Percentiles rank a stretch among this genome's conserved stretches.
Evolutionary conservation across 805 yeast species (phyloP).

Genomic region (Alloascoidea africana): DNA sequence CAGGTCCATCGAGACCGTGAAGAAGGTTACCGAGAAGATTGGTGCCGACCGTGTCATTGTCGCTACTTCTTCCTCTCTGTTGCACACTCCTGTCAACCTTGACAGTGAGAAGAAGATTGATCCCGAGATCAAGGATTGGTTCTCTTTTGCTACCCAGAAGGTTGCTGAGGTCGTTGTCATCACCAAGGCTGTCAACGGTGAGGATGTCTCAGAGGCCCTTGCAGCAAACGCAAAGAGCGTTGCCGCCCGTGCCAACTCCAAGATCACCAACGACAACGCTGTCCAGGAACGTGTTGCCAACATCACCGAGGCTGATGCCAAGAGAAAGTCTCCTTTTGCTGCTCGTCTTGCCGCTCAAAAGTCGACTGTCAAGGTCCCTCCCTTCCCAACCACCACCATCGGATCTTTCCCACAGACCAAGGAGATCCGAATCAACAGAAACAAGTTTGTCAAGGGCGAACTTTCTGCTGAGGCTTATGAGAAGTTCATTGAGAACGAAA

Average conservation of each 20-base stretch:
- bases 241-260: constrained; percentile 72
- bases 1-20: constrained; percentile 69
- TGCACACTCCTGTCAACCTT: constrained; percentile 98
- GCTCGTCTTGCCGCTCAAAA: constrained; percentile 80
- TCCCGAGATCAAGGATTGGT: constrained; percentile 90
- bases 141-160: constrained; percentile 97
- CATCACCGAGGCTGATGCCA: constrained; percentile 52
- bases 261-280: constrained; percentile 80
- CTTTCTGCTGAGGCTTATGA: constrained; percentile 92
- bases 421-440: constrained; percentile 97
- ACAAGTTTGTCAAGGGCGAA: constrained; percentile 95
- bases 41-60: constrained; percentile 81
- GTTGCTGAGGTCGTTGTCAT: constrained; percentile 79
- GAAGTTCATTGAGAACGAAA: constrained; percentile 92
- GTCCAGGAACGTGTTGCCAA: constrained; percentile 79
- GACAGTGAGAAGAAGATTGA: constrained; percentile 83
- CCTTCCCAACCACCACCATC: constrained; percentile 99
- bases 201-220: constrained; percentile 60
- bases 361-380: constrained; percentile 79
- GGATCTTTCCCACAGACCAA: constrained; percentile 99
- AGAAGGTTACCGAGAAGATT: constrained; percentile 69
- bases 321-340: constrained; percentile 80
- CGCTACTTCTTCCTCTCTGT: constrained; percentile 90
- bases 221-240: constrained; percentile 80
- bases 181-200: constrained; percentile 66